Evolutionary conservation across 1,284 basidiomycete species (phyloP), one percentile per base, ranked within the genome.

Genomic region (Ustilago bromivora): DNA sequence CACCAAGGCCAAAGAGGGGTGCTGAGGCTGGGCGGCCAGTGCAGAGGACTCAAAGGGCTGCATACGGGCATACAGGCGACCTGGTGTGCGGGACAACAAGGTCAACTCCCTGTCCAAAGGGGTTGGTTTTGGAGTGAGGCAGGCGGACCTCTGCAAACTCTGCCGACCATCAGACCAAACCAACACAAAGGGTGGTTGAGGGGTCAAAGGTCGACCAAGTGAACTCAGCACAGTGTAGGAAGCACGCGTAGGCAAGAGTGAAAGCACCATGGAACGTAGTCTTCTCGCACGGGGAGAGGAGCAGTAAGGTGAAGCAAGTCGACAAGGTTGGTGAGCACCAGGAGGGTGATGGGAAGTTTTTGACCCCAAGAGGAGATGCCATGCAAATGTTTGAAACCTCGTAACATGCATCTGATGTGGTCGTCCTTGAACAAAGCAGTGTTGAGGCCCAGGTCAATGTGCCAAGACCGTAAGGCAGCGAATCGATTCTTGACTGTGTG

Each of bases 151-250:
- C 40, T 15, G 40, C 40, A 17, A 15, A 17, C 2, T 41, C 13
- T 11, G 40, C 40, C 1, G 2, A 17, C 40, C 40, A 41, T 6
- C 2, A 2, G 40, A 41, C 40, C 5, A 10, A 49, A 17, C 11
- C 31, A 34, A 17, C 7, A 31, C 40, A 15, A 41, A 55, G 53
- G 23, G 53, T 40, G 34, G 35, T 55, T 1, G 32, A 7, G 15
- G 51, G 51, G 32, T 53, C 32, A 17, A 53, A 53, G 6, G 51
- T 35, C 1, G 32, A 53, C 51, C 51, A 53, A 13, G 51, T 53
- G 51, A 53, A 53, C 51, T 53, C 31, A 28, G 10, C 51, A 53
- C 51, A 53, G 10, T 6, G 11, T 28, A 53, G 51, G 51, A 53
- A 53, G 51, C 51, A 53, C 3, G 1, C 9, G 31, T 53, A 53